phyloP scores from a whole-genome alignment of 2,329 filamentous ascomycete genomes.

The Penicillium sp. region DNA sequence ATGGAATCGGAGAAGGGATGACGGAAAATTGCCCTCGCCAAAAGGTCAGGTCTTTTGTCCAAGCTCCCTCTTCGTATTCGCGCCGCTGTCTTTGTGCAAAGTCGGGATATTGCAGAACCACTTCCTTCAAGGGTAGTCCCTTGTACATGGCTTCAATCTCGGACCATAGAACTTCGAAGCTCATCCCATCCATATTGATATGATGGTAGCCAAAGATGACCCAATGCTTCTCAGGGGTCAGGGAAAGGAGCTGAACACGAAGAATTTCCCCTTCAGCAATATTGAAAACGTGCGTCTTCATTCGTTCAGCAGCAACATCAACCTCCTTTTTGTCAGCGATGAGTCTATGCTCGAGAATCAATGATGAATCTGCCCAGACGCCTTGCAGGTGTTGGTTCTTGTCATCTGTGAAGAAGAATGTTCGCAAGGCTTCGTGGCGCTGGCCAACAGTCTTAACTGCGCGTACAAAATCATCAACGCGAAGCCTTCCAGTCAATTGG shows the following conservation, averaged over 20 bases:
- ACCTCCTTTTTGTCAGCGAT: constrained; percentile 17
- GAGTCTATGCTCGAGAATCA: constrained; percentile 26
- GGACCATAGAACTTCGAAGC: constrained; percentile 40
- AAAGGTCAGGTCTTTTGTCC: constrained; percentile 22
- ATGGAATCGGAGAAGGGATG: constrained; percentile 8
- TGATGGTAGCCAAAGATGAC: constrained; percentile 47
- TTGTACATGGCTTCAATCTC: constrained; percentile 46
- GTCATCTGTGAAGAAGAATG: constrained; percentile 25
- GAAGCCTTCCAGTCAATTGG: constrained; percentile 32
- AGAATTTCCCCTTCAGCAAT: constrained; percentile 34
- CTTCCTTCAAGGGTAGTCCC: constrained; percentile 18
- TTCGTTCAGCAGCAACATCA: constrained; percentile 16
- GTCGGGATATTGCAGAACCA: constrained; percentile 33
- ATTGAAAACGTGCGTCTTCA: constrained; percentile 34
- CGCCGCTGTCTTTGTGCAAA: constrained; percentile 32
- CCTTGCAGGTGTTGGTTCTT: constrained; percentile 15
- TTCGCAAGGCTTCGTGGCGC: constrained; percentile 33
- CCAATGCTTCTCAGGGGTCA: constrained; percentile 29
- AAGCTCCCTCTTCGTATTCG: constrained; percentile 25
- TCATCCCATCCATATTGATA: constrained; percentile 49
- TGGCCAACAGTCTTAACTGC: constrained; percentile 32
- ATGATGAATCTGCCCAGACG: constrained; percentile 21
- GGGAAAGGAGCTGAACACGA: constrained; percentile 13
- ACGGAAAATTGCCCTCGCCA: constrained; percentile 15
- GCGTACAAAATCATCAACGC: constrained; percentile 25